Conservation (phyloP, 148 eudicot species). For the Chenopodium album region DNA sequence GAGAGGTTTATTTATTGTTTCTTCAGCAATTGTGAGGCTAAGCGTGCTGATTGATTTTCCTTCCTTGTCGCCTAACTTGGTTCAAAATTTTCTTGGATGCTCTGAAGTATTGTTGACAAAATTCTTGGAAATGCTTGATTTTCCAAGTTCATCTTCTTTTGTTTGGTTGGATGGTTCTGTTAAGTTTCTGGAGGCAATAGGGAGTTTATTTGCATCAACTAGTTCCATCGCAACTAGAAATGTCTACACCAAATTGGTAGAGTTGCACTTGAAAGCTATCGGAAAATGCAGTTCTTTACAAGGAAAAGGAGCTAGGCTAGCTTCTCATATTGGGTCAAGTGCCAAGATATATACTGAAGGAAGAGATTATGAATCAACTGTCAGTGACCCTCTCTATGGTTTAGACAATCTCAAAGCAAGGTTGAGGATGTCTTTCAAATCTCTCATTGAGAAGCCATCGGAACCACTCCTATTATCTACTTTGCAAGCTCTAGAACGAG, state of each 20-base stretch:
- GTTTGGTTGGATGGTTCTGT: slow-evolving; percentile 69
- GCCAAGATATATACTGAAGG: slow-evolving; percentile 40
- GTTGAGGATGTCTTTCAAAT: slow-evolving; percentile 63
- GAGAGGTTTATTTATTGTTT: slow-evolving; percentile 63
- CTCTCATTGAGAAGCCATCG: slow-evolving; percentile 56
- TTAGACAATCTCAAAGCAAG: slow-evolving; percentile 58
- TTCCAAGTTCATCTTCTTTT: slow-evolving; percentile 42
- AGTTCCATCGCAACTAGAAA: slow-evolving; percentile 40
- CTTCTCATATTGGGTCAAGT: slow-evolving; percentile 67
- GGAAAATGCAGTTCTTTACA: slow-evolving; percentile 88
- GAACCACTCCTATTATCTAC: slow-evolving; percentile 57
- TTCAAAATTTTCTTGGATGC: slow-evolving; percentile 49
- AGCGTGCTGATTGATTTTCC: slow-evolving; percentile 46
- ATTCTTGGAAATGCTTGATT: slow-evolving; percentile 40
- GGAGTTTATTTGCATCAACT: slow-evolving; percentile 43
- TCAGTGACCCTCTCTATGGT: slow-evolving; percentile 32
- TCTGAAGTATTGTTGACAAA: slow-evolving; percentile 57
- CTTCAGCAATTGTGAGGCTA: slow-evolving; percentile 68
- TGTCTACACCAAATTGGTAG: slow-evolving; percentile 53
- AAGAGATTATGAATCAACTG: slow-evolving; percentile 30
- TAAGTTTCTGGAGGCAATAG: slow-evolving; percentile 75
- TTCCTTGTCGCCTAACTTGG: slow-evolving; percentile 41
- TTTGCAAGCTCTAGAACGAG: slow-evolving; percentile 60
- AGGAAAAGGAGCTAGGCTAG: slow-evolving; percentile 68
- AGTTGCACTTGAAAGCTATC: slow-evolving; percentile 61